Conservation (phyloP, 129 eudicot genomes). For the Cynara cardunculus region DNA sequence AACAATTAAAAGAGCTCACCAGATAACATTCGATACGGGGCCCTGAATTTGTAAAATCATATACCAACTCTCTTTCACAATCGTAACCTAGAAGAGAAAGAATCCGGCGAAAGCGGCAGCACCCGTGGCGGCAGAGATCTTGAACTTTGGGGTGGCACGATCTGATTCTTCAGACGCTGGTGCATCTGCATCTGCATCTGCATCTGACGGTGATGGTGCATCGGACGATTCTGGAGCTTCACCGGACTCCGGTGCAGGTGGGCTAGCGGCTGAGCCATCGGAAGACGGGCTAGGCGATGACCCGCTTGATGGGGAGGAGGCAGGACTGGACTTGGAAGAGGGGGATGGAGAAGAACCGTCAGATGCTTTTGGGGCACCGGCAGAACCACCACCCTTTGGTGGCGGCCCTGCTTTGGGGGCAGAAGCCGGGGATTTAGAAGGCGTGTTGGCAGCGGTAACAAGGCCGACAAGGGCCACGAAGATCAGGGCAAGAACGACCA, state of each 20-base stretch:
- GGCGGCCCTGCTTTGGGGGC: constrained; percentile 21
- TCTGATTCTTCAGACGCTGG: constrained; percentile 10
- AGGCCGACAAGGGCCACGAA: constrained; percentile 38
- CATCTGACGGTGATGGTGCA: constrained; percentile 3
- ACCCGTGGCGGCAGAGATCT: constrained; percentile 32
- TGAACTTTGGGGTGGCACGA: constrained; percentile 21
- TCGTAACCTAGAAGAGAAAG: constrained; percentile 28
- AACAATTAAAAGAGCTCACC: neutral
- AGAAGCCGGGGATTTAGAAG: constrained; percentile 25
- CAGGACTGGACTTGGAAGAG: neutral
- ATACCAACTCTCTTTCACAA: neutral
- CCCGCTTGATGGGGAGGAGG: constrained; percentile 32
- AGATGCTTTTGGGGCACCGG: constrained; percentile 4
- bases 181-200: neutral
- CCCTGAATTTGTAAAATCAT: constrained; percentile 3
- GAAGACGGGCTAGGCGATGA: constrained; percentile 42
- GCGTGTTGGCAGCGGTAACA: constrained; percentile 32
- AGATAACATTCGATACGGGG: neutral
- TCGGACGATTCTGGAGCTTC: constrained; percentile 23
- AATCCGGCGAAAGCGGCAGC: constrained; percentile 48
- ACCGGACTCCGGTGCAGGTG: constrained; percentile 1
- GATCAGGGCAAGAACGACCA: constrained; percentile 35
- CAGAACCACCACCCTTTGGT: neutral
- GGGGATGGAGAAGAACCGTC: constrained; percentile 21
- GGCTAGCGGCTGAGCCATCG: constrained; percentile 17